A percentile compares a stretch with the other conserved stretches of the same genome.
Conservation (phyloP, 306 rosid species). For the Betula pendula region DNA sequence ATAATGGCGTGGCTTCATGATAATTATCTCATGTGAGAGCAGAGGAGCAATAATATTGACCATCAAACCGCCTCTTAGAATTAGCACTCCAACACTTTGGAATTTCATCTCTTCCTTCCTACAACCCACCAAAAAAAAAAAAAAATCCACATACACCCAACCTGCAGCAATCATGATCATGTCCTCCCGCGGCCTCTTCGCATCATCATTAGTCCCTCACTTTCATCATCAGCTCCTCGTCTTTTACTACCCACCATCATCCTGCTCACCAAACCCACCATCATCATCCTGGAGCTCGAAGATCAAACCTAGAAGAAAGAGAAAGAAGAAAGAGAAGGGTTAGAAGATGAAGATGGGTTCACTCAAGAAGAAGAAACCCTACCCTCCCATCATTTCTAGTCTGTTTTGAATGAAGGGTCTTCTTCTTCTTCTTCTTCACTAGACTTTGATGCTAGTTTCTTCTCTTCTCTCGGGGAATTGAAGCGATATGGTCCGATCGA, state of each 20-base stretch:
- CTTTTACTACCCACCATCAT: slow-evolving; percentile 45
- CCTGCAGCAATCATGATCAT: slow-evolving; percentile 68
- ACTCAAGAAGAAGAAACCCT: slow-evolving; percentile 83
- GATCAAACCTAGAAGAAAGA: slow-evolving; percentile 37
- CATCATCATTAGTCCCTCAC: slow-evolving; percentile 62
- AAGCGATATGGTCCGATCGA: slow-evolving; percentile 91
- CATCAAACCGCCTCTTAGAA: slow-evolving; percentile 24
- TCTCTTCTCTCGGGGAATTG: slow-evolving; percentile 80
- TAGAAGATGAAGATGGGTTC: slow-evolving; percentile 53
- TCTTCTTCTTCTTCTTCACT: slow-evolving; percentile 28
- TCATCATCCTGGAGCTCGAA: slow-evolving; percentile 28
- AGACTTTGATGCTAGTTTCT: slow-evolving; percentile 36
- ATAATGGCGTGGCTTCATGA: slow-evolving; percentile 41
- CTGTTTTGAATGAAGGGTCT: slow-evolving; percentile 20
- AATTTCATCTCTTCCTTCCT: slow-evolving; percentile 40
- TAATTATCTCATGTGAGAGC: slow-evolving; percentile 38
- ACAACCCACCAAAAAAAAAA: slow-evolving; percentile 31
- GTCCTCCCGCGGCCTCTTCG: slow-evolving; percentile 49
- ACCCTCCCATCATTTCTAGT: slow-evolving; percentile 9
- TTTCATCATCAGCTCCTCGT: slow-evolving; percentile 57
- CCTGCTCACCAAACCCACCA: slow-evolving; percentile 49
- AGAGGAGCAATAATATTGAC: slow-evolving; percentile 11
- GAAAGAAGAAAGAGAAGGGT: slow-evolving; percentile 43
- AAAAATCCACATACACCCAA: slow-evolving; percentile 1
- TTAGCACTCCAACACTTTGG: slow-evolving; percentile 23